phyloP scores from a whole-genome alignment of 2,329 filamentous ascomycete genomes.

The Xylogone sp. region DNA sequence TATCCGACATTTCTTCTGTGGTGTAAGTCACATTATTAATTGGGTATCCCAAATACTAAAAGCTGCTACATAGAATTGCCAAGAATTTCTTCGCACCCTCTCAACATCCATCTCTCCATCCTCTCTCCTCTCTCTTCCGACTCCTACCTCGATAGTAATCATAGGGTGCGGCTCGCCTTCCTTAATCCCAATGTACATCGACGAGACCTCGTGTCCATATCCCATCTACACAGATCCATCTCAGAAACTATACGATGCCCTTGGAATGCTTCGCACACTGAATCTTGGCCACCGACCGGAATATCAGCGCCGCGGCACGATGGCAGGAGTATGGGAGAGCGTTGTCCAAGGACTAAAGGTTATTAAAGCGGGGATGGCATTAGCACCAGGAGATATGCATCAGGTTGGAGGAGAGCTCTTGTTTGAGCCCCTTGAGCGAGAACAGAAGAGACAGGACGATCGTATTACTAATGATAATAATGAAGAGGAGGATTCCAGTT shows the following conservation, averaged over 20 bases:
- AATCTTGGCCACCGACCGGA: conserved; percentile 42
- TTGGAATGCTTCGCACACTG: conserved; percentile 49
- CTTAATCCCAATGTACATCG: conserved; percentile 49
- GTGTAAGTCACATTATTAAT: no score
- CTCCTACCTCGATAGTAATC: conserved; percentile 39
- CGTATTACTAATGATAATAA: conserved; percentile 3
- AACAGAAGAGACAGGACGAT: conserved; percentile 10
- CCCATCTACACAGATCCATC: conserved; percentile 55
- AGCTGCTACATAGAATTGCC: conserved; percentile 24
- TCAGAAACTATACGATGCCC: conserved; percentile 45
- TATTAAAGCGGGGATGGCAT: conserved; percentile 32
- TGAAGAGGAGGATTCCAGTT: no score
- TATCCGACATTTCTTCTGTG: conserved; percentile 34
- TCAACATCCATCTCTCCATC: conserved; percentile 22
- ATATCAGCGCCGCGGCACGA: conserved; percentile 42
- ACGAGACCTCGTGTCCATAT: conserved; percentile 45
- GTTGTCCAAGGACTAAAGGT: conserved; percentile 42
- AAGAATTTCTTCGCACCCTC: conserved; percentile 29
- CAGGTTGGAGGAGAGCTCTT: conserved; percentile 44
- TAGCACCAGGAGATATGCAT: conserved; percentile 46
- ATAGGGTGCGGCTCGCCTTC: conserved; percentile 53
- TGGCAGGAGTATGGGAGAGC: conserved; percentile 32
- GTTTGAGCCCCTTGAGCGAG: conserved; percentile 27
- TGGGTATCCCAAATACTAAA: neutral
- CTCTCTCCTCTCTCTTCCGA: conserved; percentile 25